Evolutionary conservation across 148 eudicot genomes (phyloP).

Genomic region (Vaccinium vitisidaea): DNA sequence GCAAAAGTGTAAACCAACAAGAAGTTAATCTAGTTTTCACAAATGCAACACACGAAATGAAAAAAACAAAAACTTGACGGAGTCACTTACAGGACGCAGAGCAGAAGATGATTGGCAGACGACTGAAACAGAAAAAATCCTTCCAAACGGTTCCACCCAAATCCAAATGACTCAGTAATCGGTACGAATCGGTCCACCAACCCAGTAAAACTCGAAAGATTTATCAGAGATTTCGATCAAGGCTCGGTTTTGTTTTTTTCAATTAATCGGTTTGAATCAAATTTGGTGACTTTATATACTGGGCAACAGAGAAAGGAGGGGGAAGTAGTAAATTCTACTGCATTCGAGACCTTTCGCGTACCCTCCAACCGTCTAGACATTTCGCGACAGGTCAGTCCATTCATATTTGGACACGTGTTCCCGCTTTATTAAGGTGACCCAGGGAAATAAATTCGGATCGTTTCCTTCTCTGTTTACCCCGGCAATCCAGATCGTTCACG

Average conservation of each 20-base stretch:
- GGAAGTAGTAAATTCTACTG: background rate
- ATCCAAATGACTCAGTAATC: constrained; percentile 28
- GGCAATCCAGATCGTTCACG: no score
- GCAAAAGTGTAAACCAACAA: background rate
- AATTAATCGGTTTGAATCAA: background rate
- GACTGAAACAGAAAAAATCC: background rate
- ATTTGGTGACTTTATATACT: background rate
- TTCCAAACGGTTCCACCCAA: constrained; percentile 31
- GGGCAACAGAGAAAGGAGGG: no score
- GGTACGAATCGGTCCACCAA: constrained; percentile 34
- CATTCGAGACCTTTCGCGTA: constrained; percentile 17
- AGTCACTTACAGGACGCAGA: constrained; percentile 22
- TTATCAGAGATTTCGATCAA: background rate
- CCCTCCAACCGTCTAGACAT: constrained; percentile 11
- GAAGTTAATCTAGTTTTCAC: background rate
- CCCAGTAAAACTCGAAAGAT: constrained; percentile 9
- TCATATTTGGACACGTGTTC: constrained; percentile 11
- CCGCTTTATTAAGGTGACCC: background rate
- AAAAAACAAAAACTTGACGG: background rate
- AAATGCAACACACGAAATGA: background rate
- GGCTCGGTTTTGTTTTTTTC: background rate
- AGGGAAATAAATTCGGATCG: no score
- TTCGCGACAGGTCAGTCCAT: constrained; percentile 10
- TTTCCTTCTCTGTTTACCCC: no score
- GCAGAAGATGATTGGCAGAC: background rate